Evolutionary conservation across 371 early-diverging fungal species (phyloP), one percentile per base, ranked within the genome.

Genomic region (Mortierella sp.): DNA sequence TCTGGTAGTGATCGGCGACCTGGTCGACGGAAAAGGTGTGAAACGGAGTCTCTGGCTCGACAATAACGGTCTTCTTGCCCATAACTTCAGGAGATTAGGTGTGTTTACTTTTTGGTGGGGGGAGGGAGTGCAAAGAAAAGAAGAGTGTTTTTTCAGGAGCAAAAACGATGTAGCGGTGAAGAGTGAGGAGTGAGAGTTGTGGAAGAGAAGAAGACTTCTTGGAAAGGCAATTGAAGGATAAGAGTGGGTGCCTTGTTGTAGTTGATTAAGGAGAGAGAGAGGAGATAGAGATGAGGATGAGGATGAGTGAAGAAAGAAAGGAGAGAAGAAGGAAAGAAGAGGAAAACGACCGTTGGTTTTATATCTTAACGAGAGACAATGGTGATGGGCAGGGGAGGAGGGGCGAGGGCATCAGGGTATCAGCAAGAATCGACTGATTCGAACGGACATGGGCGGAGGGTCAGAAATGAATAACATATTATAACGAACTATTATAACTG

Each of bases 1-100:
- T 93, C 13, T 90, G 80, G 73, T 92, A 92, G 88, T 89, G 87
- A 21, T 90, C 76, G 5, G 90, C 90, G 19, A 93, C 88, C 70
- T 88, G 87, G 14, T 92, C 92, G 42, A 89, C 84, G 38, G 93
- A 89, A 63, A 81, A 52, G 10, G 85, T 82, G 70, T 90, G 91
- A 83, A 85, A 90, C 58, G 91, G 87, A 34, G 82, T 78, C 47
- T 82, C 78, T 71, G 86, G 88, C 70, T 82, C 88, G 42, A 81
- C 74, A 42, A 80, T 45, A 77, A 60, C 89, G 57, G 89, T 87
- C 71, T 90, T 81, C 77, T 75, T 74, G 31, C 78, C 74, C 71
- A 63, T 80, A 76, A 72, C 71, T 48, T 72, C 60, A 44, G 58
- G 31, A 31, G 60, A 60, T 63, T 45, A 24, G 34, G 10, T 24